phyloP scores from a whole-genome alignment of 768 basidiomycete species.

The Leccinum barrowsii region DNA sequence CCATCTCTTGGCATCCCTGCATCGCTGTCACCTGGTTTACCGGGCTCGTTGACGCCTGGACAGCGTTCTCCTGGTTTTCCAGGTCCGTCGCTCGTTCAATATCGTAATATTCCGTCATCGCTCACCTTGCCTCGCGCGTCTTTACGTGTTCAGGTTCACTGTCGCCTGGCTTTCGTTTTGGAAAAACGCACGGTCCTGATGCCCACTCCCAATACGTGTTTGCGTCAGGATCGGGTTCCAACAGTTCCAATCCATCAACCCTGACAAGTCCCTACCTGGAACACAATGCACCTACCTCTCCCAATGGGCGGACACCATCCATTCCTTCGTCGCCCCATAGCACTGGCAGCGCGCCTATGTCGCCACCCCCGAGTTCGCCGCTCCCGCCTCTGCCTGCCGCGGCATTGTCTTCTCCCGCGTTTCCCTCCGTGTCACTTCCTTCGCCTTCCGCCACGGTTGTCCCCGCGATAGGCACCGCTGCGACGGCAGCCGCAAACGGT shows the following conservation, averaged over 20 bases:
- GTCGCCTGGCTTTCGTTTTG: slow-evolving; percentile 22
- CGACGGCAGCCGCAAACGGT: slow-evolving; percentile 14
- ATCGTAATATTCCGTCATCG: slow-evolving; percentile 6
- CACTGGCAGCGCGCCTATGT: slow-evolving; percentile 8
- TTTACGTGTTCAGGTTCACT: slow-evolving; percentile 14
- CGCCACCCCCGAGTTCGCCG: slow-evolving; percentile 24
- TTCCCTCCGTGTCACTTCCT: slow-evolving; percentile 1
- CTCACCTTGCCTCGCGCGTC: neutral
- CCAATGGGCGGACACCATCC: slow-evolving; percentile 9
- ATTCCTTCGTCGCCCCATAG: slow-evolving; percentile 1
- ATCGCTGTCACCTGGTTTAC: slow-evolving; percentile 18
- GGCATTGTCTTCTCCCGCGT: slow-evolving; percentile 15
- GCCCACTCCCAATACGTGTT: slow-evolving; percentile 19
- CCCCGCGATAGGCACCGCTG: slow-evolving; percentile 1
- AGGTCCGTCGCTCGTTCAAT: slow-evolving; percentile 17
- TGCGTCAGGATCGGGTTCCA: slow-evolving; percentile 10
- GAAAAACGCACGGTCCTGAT: neutral
- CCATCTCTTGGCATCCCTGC: slow-evolving; percentile 11
- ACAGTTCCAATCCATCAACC: slow-evolving; percentile 3
- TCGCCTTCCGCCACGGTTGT: neutral
- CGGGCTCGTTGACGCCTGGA: slow-evolving; percentile 18
- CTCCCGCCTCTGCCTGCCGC: slow-evolving; percentile 18
- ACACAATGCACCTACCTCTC: neutral
- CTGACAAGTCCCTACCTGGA: neutral
- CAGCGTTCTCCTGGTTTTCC: slow-evolving; percentile 22